Percentiles rank a stretch among this genome's conserved stretches.
Conservation (phyloP, 1,284 basidiomycete genomes). For the Malassezia brasiliensis region DNA sequence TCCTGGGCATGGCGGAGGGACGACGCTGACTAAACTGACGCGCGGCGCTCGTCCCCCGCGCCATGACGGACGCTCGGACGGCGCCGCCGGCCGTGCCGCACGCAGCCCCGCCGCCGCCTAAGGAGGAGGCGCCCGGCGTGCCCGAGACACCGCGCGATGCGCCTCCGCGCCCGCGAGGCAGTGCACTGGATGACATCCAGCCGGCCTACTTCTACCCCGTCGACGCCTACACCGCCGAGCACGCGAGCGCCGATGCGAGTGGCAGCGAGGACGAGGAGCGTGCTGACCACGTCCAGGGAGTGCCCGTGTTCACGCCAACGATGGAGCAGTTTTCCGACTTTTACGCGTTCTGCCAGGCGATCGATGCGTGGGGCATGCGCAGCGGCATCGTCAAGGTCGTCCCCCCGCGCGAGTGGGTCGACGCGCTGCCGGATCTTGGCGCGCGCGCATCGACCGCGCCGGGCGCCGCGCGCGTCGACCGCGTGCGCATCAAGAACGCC, state of each 20-base stretch:
- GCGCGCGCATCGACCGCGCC: background rate
- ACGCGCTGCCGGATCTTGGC: constrained; percentile 28
- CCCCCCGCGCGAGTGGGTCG: constrained; percentile 40
- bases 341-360: constrained; percentile 38
- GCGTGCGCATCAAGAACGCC: constrained; percentile 40
- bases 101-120: too few species aligned
- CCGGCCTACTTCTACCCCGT: constrained; percentile 42
- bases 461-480: constrained; percentile 20
- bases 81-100: too few species aligned
- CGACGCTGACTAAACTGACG: background rate
- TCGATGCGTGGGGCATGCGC: constrained; percentile 46
- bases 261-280: constrained; percentile 17
- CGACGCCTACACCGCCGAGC: constrained; percentile 6
- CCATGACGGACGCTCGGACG: too few species aligned
- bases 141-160: too few species aligned
- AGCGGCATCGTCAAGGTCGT: constrained; percentile 45
- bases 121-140: too few species aligned
- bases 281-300: constrained; percentile 21
- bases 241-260: background rate
- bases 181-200: constrained; percentile 9
- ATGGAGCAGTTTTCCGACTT: constrained; percentile 46
- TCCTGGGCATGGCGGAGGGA: constrained; percentile 8
- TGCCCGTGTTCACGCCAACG: constrained; percentile 46
- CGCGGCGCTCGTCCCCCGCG: background rate
- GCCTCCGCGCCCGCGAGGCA: too few species aligned